Conservation (phyloP, 768 basidiomycete species). For the Leccinum boreale region DNA sequence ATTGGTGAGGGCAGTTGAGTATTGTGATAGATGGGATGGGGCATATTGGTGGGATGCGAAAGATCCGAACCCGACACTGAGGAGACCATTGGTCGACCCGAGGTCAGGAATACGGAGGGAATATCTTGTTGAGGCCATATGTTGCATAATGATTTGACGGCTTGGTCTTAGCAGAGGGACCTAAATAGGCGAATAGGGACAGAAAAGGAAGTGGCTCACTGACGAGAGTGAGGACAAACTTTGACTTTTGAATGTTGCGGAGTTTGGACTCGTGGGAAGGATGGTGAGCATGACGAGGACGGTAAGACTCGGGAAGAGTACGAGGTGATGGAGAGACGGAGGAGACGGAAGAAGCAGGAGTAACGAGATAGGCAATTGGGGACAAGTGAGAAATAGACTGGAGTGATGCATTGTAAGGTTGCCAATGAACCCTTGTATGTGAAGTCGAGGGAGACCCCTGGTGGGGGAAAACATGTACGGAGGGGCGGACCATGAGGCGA, state of each 20-base stretch:
- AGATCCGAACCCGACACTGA: conserved; percentile 12
- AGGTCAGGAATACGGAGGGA: conserved; percentile 52
- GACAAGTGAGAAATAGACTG: conserved; percentile 36
- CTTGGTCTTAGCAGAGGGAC: conserved; percentile 54
- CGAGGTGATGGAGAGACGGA: conserved; percentile 42
- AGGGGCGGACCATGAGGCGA: conserved; percentile 32
- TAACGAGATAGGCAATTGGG: conserved; percentile 46
- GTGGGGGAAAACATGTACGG: conserved; percentile 59
- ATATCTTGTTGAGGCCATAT: conserved; percentile 81
- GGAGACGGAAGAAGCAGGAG: conserved; percentile 54
- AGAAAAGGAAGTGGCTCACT: conserved; percentile 45
- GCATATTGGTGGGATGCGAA: neutral
- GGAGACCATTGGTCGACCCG: conserved; percentile 27
- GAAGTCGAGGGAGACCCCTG: conserved; percentile 62
- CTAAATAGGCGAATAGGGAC: conserved; percentile 10
- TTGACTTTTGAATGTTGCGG: conserved; percentile 53
- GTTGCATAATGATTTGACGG: conserved; percentile 71
- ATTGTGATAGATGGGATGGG: conserved; percentile 24
- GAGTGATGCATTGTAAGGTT: conserved; percentile 61
- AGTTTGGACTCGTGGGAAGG: conserved; percentile 33
- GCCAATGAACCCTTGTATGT: conserved; percentile 73
- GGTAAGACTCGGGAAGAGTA: conserved; percentile 37
- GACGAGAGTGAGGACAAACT: conserved; percentile 65
- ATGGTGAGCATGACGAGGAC: conserved; percentile 31
- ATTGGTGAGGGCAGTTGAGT: conserved; percentile 51